Evolutionary conservation across 2,329 filamentous ascomycete species (phyloP), one percentile per base, ranked within the genome.

Genomic region (Phoma sp.): DNA sequence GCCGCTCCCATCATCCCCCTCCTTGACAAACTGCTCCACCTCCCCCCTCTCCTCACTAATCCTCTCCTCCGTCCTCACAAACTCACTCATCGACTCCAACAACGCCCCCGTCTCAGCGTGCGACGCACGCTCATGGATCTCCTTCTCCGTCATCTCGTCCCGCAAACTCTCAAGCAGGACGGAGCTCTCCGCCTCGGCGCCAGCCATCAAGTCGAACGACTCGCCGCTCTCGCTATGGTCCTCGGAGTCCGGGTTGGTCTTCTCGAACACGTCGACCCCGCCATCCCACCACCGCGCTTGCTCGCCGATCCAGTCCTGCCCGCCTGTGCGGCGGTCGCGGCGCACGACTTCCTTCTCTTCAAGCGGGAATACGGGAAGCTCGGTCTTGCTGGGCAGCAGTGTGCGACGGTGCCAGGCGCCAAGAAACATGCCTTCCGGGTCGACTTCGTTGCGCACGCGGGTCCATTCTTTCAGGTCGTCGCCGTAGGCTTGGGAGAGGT

Each of bases 371-470:
- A 68, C 37, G 7, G 72, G 67, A 7, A 70, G 41, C 23, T 73
- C 65, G 2, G 59, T 54, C 29, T 64, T 66, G 3, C 67, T 50
- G 0, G 73, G 73, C 2, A 75, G 62, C n/a, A 77, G 61, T 1
- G 69, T 73, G 46, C 88, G 83, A 25, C 89, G 82, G 75, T 97
- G 91, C 93, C 93, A 99, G 43, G 92, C 87, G 2, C 93, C 93
- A 11, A 93, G 81, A 75, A 96, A 96, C 83, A 96, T 88, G 52
- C 91, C 91, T 57, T 92, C 86, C 0, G 89, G 88, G 68, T 96
- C 91, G 30, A 85, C 86, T 47, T 86, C 80, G 55, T 88, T 81
- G 47, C 92, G 82, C 6, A 96, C 81, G 25, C 80, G 77, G 36
- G 89, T 79, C 83, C 89, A 96, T 41, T 83, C 77, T 14, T 80